Percentiles rank a stretch among this genome's conserved stretches.
Conservation (phyloP, 139 green algal genomes). For the Axilococcus clingmanii region DNA sequence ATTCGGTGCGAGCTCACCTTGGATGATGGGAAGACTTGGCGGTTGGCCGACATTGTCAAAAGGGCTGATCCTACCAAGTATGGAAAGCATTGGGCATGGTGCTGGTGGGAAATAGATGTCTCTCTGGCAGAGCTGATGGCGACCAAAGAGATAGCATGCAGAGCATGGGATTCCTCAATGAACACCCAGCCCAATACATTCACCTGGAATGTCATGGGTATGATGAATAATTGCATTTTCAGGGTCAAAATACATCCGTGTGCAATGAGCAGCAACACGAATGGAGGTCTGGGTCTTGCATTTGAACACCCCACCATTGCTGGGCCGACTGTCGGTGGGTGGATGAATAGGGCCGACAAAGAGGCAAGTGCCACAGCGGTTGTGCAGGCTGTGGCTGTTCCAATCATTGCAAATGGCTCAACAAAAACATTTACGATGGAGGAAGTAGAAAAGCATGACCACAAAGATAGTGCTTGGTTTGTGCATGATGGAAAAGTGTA, state of each 20-base stretch:
- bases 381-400: not conserved
- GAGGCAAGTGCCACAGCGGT: not conserved
- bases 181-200: slow-evolving; percentile 77
- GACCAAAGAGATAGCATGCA: slow-evolving; percentile 54
- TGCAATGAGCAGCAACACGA: not conserved
- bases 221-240: slow-evolving; percentile 97
- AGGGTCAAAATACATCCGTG: slow-evolving; percentile 26
- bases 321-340: slow-evolving; percentile 37
- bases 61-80: slow-evolving; percentile 50
- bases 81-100: slow-evolving; percentile 81
- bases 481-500: slow-evolving; percentile 89
- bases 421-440: slow-evolving; percentile 11
- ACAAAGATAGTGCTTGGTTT: slow-evolving; percentile 75
- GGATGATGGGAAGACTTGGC: slow-evolving; percentile 76
- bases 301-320: slow-evolving; percentile 71
- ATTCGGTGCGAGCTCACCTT: slow-evolving; percentile 88
- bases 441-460: slow-evolving; percentile 56
- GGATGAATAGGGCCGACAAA: slow-evolving; percentile 39
- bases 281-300: slow-evolving; percentile 26
- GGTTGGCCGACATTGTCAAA: slow-evolving; percentile 55
- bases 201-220: slow-evolving; percentile 97
- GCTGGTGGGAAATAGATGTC: slow-evolving; percentile 24
- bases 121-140: slow-evolving; percentile 43
- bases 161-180: slow-evolving; percentile 70
- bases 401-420: too few relatives aligned